Conservation (phyloP, 371 early-diverging fungal genomes). For the Mortierella sp. region DNA sequence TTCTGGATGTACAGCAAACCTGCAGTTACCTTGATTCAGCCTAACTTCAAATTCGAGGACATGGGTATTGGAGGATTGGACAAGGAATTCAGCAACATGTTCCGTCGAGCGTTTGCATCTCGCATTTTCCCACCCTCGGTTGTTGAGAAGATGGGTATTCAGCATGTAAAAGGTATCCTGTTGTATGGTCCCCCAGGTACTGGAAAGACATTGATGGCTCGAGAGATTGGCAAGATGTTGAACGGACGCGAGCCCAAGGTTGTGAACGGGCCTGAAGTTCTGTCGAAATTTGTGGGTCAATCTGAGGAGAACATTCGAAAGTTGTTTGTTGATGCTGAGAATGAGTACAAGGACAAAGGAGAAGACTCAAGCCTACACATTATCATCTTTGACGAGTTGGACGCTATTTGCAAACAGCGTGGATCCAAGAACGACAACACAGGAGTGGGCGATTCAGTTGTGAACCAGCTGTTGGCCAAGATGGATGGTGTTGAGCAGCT, state of each 20-base stretch:
- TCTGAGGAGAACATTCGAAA: conserved; percentile 99
- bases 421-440: conserved; percentile 94
- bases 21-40: conserved; percentile 82
- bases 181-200: conserved; percentile 98
- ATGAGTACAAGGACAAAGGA: conserved; percentile 94
- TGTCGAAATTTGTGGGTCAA: conserved; percentile 99
- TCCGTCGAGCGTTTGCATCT: conserved; percentile 99
- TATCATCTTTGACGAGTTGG: conserved; percentile 99
- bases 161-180: conserved; percentile 95
- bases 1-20: conserved; percentile 49
- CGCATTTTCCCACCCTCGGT: conserved; percentile 97
- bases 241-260: conserved; percentile 97
- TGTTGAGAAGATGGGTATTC: conserved; percentile 97
- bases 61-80: conserved; percentile 99
- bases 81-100: conserved; percentile 96
- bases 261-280: conserved; percentile 98
- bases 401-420: conserved; percentile 99
- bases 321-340: conserved; percentile 97
- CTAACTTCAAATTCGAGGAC: conserved; percentile 98
- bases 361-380: conserved; percentile 97
- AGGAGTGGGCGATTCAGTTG: conserved; percentile 98
- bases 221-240: conserved; percentile 99
- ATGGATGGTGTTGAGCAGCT: conserved; percentile 99
- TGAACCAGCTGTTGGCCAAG: conserved; percentile 98
- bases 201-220: conserved; percentile 99